A percentile compares a stretch with the other conserved stretches of the same genome.
Evolutionary conservation across 2,329 filamentous ascomycete species (phyloP).

Genomic region (Colletotrichum simmondsii): DNA sequence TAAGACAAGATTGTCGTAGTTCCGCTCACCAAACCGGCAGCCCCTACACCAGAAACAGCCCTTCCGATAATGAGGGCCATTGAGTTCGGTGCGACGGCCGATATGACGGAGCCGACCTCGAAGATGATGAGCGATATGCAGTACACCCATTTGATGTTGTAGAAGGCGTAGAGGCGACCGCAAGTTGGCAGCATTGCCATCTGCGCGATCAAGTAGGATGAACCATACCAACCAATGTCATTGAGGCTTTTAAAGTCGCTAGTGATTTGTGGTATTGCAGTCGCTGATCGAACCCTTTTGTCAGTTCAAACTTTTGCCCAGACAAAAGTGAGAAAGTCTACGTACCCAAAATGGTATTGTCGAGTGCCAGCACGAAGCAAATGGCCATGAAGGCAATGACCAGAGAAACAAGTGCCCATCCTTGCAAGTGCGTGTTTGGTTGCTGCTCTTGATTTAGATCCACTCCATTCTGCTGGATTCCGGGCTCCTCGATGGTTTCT

Average conservation of each 20-base stretch:
- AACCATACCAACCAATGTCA: conserved; percentile 47
- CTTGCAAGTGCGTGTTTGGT: no score
- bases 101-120: conserved; percentile 41
- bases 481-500: no score
- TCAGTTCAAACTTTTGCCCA: no score
- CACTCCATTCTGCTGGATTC: no score
- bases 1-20: neutral
- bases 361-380: no score
- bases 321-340: no score
- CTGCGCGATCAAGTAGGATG: conserved; percentile 41
- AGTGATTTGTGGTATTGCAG: conserved; percentile 40
- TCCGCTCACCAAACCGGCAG: neutral
- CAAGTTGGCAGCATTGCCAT: conserved; percentile 41
- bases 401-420: no score
- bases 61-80: conserved; percentile 35
- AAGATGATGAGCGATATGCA: conserved; percentile 39
- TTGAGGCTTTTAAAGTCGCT: conserved; percentile 47
- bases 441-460: no score
- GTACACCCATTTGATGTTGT: conserved; percentile 45
- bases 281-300: conserved; percentile 19
- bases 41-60: conserved; percentile 15
- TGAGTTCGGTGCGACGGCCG: conserved; percentile 31
- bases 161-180: conserved; percentile 44
- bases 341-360: no score
- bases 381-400: no score